Evolutionary conservation across 768 basidiomycete species (phyloP).

Genomic region (Boletus subcaerulescens): DNA sequence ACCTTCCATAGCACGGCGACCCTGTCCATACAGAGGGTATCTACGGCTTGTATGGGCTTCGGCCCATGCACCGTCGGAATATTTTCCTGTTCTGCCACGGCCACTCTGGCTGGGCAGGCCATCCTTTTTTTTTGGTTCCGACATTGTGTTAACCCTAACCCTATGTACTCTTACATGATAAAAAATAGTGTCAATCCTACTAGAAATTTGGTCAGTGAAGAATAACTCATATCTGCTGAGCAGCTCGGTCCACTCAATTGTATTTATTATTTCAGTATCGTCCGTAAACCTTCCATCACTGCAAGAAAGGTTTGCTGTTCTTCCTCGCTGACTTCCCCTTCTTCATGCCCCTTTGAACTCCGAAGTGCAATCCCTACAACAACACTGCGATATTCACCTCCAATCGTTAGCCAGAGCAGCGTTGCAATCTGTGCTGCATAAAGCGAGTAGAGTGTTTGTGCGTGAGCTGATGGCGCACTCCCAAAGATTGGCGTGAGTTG

Average conservation of each 20-base stretch:
- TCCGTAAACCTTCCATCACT: conserved; percentile 48
- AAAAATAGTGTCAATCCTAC: too few species aligned
- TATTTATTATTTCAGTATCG: conserved; percentile 26
- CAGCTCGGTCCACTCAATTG: too few species aligned
- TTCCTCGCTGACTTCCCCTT: conserved; percentile 29
- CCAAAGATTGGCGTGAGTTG: conserved; percentile 79
- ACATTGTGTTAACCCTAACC: conserved; percentile 26
- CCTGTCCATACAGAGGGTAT: conserved; percentile 55
- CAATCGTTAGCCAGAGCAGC: conserved; percentile 64
- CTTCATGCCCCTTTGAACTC: conserved; percentile 30
- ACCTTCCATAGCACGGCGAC: conserved; percentile 69
- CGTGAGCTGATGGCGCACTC: conserved; percentile 61
- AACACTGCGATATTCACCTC: conserved; percentile 52
- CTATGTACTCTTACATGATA: too few species aligned
- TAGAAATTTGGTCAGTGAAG: too few species aligned
- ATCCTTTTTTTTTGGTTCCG: conserved; percentile 27
- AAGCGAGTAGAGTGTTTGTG: conserved; percentile 70
- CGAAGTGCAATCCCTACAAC: conserved; percentile 74
- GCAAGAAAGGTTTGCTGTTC: conserved; percentile 47
- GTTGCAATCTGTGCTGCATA: conserved; percentile 89
- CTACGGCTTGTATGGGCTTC: conserved; percentile 52
- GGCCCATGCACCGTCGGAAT: conserved; percentile 78
- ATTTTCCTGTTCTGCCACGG: conserved; percentile 70
- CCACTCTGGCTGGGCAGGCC: conserved; percentile 51
- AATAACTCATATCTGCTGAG: too few species aligned